Conservation (phyloP, 106 monocot genomes). For the Cymbidium sinense region DNA sequence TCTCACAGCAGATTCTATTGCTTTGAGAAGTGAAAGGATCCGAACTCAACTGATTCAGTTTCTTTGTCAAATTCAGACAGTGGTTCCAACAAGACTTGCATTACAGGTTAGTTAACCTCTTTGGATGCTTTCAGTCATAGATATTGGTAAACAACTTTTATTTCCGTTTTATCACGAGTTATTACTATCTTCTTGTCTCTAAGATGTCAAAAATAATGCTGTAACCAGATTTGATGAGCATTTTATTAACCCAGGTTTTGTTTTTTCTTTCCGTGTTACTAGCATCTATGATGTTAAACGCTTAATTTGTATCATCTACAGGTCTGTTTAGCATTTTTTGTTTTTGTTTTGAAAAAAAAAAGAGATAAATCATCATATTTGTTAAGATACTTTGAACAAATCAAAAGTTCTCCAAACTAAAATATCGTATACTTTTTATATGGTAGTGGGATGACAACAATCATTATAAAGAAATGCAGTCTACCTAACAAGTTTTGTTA, state of each 20-base stretch:
- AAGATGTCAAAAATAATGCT: neutral
- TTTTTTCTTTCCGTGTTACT: neutral
- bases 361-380: too few species aligned
- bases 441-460: neutral
- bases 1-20: conserved; percentile 49
- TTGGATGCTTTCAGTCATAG: conserved; percentile 4
- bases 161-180: neutral
- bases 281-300: neutral
- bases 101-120: conserved; percentile 42
- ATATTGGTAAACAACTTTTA: neutral
- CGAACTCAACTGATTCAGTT: conserved; percentile 33
- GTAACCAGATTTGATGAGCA: neutral
- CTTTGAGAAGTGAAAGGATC: conserved; percentile 60
- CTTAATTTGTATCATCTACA: neutral
- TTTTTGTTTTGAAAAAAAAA: too few species aligned
- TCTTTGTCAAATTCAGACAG: conserved; percentile 42
- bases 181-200: neutral
- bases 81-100: conserved; percentile 55
- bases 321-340: too few species aligned
- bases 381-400: too few species aligned
- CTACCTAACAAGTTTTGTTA: neutral
- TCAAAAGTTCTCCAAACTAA: neutral
- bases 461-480: neutral
- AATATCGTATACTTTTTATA: neutral
- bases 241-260: neutral